Conservation (phyloP, 2,329 filamentous ascomycete species). For the Colletotrichum eremochloae region DNA sequence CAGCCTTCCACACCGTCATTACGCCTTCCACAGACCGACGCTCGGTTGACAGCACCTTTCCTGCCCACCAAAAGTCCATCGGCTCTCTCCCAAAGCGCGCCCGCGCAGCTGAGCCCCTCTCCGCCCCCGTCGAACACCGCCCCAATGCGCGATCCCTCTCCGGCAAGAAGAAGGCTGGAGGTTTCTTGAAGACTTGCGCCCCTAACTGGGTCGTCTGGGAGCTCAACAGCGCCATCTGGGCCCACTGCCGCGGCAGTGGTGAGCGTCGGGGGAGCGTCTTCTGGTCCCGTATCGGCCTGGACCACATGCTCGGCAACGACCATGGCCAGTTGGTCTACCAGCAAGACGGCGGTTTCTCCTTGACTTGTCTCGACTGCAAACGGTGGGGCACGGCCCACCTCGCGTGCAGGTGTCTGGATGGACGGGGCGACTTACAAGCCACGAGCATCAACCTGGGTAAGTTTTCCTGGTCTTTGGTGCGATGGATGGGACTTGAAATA, state of each 20-base stretch:
- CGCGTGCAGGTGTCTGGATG: slow-evolving; percentile 24
- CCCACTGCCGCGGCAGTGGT: slow-evolving; percentile 18
- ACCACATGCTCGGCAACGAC: slow-evolving; percentile 32
- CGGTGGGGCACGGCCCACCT: slow-evolving; percentile 2
- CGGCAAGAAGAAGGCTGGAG: background rate
- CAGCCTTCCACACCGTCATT: background rate
- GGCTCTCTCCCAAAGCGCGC: background rate
- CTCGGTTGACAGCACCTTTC: background rate
- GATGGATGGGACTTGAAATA: background rate
- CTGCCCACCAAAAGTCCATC: background rate
- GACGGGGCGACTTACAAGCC: slow-evolving; percentile 9
- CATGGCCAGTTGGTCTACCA: slow-evolving; percentile 26
- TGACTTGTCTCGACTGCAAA: slow-evolving; percentile 15
- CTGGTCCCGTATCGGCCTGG: slow-evolving; percentile 28
- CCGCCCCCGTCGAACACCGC: background rate
- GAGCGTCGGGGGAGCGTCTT: background rate
- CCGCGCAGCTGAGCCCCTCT: background rate
- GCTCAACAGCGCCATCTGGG: slow-evolving; percentile 16
- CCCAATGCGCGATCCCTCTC: slow-evolving; percentile 7
- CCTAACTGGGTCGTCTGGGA: slow-evolving; percentile 23
- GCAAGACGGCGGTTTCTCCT: slow-evolving; percentile 17
- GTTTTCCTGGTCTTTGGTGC: background rate
- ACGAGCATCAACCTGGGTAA: slow-evolving; percentile 21
- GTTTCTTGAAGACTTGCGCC: slow-evolving; percentile 17
- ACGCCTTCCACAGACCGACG: background rate